These are phyloP conservation scores for Sclerotinia trifoliorum DNA, from an alignment of 2,329 filamentous ascomycete species.

Conservation along the genomic window DNA sequence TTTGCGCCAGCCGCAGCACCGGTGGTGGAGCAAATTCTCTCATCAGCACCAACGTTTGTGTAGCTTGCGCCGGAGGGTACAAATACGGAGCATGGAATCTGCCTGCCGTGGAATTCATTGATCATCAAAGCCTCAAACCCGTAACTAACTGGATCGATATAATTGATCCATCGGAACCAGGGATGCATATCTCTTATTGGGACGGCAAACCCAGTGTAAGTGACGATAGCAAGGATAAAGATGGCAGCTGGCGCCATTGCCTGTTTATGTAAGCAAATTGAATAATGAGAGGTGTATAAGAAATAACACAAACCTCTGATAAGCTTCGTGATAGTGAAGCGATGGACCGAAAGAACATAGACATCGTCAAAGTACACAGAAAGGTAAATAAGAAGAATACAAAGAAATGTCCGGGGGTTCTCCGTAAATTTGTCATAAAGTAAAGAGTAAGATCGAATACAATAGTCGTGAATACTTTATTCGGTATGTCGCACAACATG, in stretches of 20 bases:
- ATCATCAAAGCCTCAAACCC: slow-evolving; percentile 71
- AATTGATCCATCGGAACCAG: slow-evolving; percentile 58
- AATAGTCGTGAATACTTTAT: slow-evolving; percentile 73
- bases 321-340: slow-evolving; percentile 72
- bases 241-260: slow-evolving; percentile 46
- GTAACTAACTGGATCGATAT: slow-evolving; percentile 71
- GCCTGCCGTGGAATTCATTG: slow-evolving; percentile 65
- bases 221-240: slow-evolving; percentile 58
- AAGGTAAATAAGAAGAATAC: slow-evolving; percentile 79
- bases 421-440: slow-evolving; percentile 80
- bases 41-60: slow-evolving; percentile 22
- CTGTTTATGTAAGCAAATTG: slow-evolving; percentile 11
- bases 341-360: slow-evolving; percentile 81
- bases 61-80: slow-evolving; percentile 34
- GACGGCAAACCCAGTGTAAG: slow-evolving; percentile 50
- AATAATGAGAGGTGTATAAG: neutral
- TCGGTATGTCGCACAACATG: slow-evolving; percentile 72
- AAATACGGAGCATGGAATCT: slow-evolving; percentile 33
- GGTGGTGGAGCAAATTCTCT: slow-evolving; percentile 54
- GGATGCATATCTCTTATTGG: slow-evolving; percentile 54
- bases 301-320: slow-evolving; percentile 49
- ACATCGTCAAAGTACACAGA: slow-evolving; percentile 72
- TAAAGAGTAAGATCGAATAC: slow-evolving; percentile 79
- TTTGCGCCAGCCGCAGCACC: slow-evolving; percentile 55
- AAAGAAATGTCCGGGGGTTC: slow-evolving; percentile 76